These are phyloP conservation scores for Botryobasidium botryosum DNA, from an alignment of 768 basidiomycete species.

Conservation along the genomic window DNA sequence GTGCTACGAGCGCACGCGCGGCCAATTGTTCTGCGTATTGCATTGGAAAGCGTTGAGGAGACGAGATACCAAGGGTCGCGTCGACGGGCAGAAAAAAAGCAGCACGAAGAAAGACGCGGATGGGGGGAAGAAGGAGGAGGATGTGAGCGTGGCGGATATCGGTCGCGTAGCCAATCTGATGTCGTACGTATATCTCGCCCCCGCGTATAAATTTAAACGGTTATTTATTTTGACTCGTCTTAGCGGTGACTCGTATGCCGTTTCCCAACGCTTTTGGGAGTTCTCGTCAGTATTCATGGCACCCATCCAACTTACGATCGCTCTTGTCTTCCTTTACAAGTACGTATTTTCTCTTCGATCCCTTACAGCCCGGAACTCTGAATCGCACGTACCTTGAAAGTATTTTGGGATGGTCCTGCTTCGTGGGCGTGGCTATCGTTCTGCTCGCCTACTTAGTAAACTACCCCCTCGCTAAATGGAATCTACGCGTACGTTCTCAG, in stretches of 20 bases:
- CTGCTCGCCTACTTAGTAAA: constrained; percentile 43
- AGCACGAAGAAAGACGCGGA: constrained; percentile 14
- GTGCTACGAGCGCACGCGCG: constrained; percentile 55
- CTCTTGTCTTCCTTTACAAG: constrained; percentile 56
- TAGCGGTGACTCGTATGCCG: constrained; percentile 55
- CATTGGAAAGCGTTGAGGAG: constrained; percentile 53
- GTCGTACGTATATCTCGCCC: constrained; percentile 39
- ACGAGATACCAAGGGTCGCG: constrained; percentile 36
- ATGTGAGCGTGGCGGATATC: constrained; percentile 6
- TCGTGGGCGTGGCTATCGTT: constrained; percentile 52
- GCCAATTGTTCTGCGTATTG: constrained; percentile 50
- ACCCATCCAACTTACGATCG: constrained; percentile 47
- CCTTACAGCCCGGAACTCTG: constrained; percentile 25
- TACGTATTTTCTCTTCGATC: no score
- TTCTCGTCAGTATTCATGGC: constrained; percentile 46
- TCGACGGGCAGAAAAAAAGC: constrained; percentile 13
- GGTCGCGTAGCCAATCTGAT: constrained; percentile 52
- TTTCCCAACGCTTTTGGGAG: constrained; percentile 57
- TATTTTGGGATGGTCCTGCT: constrained; percentile 65
- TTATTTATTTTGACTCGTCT: no score
- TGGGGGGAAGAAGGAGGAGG: constrained; percentile 4
- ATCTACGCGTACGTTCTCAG: constrained; percentile 33
- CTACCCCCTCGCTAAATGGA: constrained; percentile 49
- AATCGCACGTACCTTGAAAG: constrained; percentile 21
- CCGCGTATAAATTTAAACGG: neutral